Evolutionary conservation across 169 alveolate species (phyloP).

Genomic region (Plasmodium adleri): DNA sequence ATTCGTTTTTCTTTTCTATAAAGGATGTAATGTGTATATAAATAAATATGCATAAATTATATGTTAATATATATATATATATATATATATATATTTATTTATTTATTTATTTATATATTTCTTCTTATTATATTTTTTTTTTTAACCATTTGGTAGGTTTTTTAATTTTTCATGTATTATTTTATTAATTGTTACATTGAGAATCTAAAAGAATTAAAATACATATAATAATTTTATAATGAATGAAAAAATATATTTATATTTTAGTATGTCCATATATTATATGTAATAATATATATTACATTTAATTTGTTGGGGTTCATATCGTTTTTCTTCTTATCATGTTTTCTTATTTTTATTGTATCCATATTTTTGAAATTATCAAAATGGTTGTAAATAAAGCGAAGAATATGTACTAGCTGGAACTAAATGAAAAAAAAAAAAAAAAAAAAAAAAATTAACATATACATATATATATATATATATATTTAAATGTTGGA

Average conservation of each 20-base stretch:
- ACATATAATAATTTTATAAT: constrained; percentile 2
- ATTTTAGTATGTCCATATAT: too few species aligned
- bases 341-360: constrained; percentile 1
- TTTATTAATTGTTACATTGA: constrained; percentile 39
- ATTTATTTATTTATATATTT: not conserved
- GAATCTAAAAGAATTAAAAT: constrained; percentile 22
- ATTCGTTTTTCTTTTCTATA: constrained; percentile 46
- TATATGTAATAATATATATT: not conserved
- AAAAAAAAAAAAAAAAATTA: not conserved
- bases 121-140: not conserved
- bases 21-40: constrained; percentile 1
- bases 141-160: constrained; percentile 57
- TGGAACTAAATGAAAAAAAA: not conserved
- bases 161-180: constrained; percentile 59
- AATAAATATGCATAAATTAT: too few species aligned
- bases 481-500: not conserved
- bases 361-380: not conserved
- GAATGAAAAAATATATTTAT: too few species aligned
- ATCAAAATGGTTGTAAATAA: constrained; percentile 5
- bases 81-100: not conserved
- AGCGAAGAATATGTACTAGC: constrained; percentile 5
- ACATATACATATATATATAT: not conserved
- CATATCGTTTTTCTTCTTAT: not conserved
- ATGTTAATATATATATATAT: not conserved
- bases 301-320: not conserved